Base-by-base conservation (phyloP, 805 yeast genomes). In the Lipomyces anomalus region DNA sequence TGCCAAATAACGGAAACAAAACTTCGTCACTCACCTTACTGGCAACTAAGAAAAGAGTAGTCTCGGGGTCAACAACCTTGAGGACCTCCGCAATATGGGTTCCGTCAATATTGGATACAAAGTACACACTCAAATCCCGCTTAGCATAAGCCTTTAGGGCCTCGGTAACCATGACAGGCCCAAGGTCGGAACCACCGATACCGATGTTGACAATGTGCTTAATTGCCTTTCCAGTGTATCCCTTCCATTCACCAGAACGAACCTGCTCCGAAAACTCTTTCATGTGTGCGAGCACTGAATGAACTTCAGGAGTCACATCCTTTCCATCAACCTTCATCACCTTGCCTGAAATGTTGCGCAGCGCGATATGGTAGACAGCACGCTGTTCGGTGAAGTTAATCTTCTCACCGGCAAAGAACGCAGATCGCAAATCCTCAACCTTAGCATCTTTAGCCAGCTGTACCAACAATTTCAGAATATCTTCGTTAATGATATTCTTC, bases 111-210 rank as follows among this genome's bases (percentile, higher is more conserved):
- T 92, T 92, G 57, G 97, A 90, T 52, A 92, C 98, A 69, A 89
- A 92, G 72, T 90, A 95, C 42, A 79, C 95, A 54, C 73, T 69
- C 59, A 92, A 73, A 42, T 61, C 68, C 17, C 48, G 50, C 55
- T 81, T 76, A 58, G 84, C 76, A 69, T 90, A 92, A 57, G 85
- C 82, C 75, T 90, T 92, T 65, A 92, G 77, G 35, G 98, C 97
- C 73, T 92, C 97, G 52, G 97, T 87, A 60, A 92, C 97, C 98
- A 92, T 92, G 44, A 92, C 97, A 38, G 98, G 98, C 61, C 98
- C 98, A 61, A 92, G 77, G 69, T 92, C 98, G 23, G 97, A 88
- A 59, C 98, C 98, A 66, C 98, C 98, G 65, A 92, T 92, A 69
- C 98, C 98, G 61, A 92, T 86, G 77, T 92, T 92, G 62, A 92